These are phyloP conservation scores for Botrytis tulipae DNA, from an alignment of 2,329 filamentous ascomycete species.

Conservation along the genomic window DNA sequence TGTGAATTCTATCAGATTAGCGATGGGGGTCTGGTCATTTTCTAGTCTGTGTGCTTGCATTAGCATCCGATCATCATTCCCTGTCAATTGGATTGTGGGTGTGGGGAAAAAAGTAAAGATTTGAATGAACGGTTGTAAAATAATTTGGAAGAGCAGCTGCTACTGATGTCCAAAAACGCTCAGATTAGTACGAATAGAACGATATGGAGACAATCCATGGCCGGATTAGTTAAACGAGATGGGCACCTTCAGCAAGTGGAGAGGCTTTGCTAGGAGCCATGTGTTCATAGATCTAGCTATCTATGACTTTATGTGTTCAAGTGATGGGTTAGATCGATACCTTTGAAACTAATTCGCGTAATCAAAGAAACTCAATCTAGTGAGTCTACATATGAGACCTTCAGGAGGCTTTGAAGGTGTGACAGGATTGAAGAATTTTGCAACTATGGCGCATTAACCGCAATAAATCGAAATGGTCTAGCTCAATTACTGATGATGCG, in stretches of 20 bases:
- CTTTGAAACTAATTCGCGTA: background rate
- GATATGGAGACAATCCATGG: background rate
- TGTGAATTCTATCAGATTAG: conserved; percentile 29
- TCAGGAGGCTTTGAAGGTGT: background rate
- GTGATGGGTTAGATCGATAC: background rate
- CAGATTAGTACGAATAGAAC: background rate
- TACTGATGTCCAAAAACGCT: conserved; percentile 11
- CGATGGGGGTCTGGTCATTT: conserved; percentile 28
- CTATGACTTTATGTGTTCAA: conserved; percentile 9
- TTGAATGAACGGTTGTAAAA: conserved; percentile 20
- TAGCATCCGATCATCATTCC: conserved; percentile 15
- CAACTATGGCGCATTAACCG: conserved; percentile 5
- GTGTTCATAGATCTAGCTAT: conserved; percentile 3
- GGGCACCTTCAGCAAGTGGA: background rate
- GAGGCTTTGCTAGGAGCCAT: background rate
- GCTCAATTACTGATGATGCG: conserved; percentile 1
- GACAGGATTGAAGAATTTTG: background rate
- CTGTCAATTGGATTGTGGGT: background rate
- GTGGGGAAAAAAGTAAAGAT: background rate
- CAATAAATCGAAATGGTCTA: background rate
- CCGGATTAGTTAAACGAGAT: background rate
- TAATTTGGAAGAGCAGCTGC: conserved; percentile 21
- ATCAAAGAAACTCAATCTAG: background rate
- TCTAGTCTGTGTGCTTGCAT: conserved; percentile 32
- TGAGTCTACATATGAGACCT: conserved; percentile 2